Percentiles rank a stretch among this genome's conserved stretches.
Conservation (phyloP, 805 yeast species). For the Metschnikowia henanensis region DNA sequence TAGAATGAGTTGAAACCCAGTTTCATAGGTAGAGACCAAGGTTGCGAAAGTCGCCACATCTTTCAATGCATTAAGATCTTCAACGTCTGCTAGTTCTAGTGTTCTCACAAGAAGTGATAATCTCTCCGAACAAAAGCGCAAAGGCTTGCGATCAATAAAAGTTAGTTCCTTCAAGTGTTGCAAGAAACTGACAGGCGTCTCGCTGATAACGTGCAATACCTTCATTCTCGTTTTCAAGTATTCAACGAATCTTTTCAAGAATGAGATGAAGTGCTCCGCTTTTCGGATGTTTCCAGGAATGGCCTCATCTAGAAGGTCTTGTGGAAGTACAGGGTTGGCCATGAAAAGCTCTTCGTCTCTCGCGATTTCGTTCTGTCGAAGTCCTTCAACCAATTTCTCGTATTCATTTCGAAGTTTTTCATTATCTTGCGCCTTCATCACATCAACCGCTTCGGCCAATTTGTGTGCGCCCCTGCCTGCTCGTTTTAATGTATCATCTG, state of each 20-base stretch:
- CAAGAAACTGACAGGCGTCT: constrained; percentile 89
- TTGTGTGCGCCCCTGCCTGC: constrained; percentile 88
- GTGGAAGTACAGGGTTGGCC: constrained; percentile 84
- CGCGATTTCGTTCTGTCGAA: constrained; percentile 75
- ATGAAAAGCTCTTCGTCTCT: constrained; percentile 66
- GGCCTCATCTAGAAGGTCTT: constrained; percentile 86
- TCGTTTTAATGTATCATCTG: constrained; percentile 82
- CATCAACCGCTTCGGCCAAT: constrained; percentile 77
- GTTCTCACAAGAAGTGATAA: constrained; percentile 87
- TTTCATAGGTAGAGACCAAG: constrained; percentile 89
- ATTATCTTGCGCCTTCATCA: constrained; percentile 80
- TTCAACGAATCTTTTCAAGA: constrained; percentile 88
- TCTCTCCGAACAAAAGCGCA: constrained; percentile 89
- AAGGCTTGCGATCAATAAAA: constrained; percentile 88
- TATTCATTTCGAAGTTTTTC: constrained; percentile 86
- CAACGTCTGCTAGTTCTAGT: constrained; percentile 81
- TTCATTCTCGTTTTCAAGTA: constrained; percentile 97
- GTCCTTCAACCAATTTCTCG: constrained; percentile 85
- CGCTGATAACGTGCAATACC: constrained; percentile 95
- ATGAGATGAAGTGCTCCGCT: constrained; percentile 96
- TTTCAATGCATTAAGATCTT: constrained; percentile 88
- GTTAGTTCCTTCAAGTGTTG: constrained; percentile 93
- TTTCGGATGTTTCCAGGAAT: constrained; percentile 96
- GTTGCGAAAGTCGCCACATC: constrained; percentile 98
- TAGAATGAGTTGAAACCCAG: constrained; percentile 85